Base-by-base conservation (phyloP, 305 asterid genomes). In the Fraxinus baroniana region DNA sequence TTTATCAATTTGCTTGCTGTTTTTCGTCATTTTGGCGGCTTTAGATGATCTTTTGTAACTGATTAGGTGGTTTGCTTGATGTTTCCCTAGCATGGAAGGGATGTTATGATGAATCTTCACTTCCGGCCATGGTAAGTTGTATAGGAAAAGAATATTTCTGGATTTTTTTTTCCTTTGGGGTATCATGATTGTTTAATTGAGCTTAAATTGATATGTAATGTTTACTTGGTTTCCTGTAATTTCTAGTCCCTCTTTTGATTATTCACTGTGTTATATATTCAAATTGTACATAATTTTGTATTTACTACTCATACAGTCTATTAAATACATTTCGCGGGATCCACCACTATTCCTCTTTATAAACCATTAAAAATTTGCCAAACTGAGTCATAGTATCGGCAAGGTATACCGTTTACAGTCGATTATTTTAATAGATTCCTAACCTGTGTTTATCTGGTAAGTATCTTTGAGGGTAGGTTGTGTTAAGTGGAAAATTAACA, bases 1-100 rank as follows among this genome's bases (percentile, higher is more conserved):
- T 68, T 70, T 64, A 77, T 64, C 10, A 44, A 5, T 52, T 52
- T 52, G 22, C 22, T 52, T 1, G 46, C n/a, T 68, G 78, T 39
- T 24, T 79, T 24, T 78, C 28, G 26, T 37, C 8, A 26, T 78
- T 83, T 20, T 77, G 87, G 74, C 81, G 71, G 78, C 76, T 49
- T 79, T 80, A 26, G 62, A 78, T 78, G 80, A 82, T 82, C 30
- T 83, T 22, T 84, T 82, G 85, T 82, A 64, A 44, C 80, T 86
- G 86, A 52, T 80, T 84, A 94, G 98, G 95, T 86, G 94, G 94
- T 18, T 93, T 91, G 83, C 88, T 96, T 78, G 98, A 96, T 87
- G 89, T 92, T 87, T 89, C 92, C 68, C 86, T 86, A 83, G 99
- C 94, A 49, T 85, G 84, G 66, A 86, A 87, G 91, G 91, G 87